These are phyloP conservation scores for Venturia aucupariae DNA, from an alignment of 2,329 filamentous ascomycete genomes.

Conservation along the genomic window DNA sequence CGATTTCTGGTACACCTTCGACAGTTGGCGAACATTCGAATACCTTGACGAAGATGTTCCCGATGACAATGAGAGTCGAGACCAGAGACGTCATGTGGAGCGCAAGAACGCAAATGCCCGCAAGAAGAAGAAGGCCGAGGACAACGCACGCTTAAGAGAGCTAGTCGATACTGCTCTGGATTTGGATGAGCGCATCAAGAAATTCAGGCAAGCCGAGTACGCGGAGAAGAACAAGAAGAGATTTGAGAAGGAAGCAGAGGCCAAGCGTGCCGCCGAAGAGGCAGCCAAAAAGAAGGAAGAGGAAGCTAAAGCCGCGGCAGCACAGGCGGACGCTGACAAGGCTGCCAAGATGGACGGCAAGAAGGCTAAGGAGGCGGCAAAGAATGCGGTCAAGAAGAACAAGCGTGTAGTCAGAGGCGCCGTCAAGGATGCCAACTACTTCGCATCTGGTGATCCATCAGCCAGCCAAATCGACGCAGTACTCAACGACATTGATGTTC, in stretches of 20 bases:
- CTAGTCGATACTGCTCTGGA: constrained; percentile 79
- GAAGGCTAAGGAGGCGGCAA: constrained; percentile 97
- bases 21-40: constrained; percentile 95
- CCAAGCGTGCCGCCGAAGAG: constrained; percentile 79
- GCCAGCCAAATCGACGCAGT: constrained; percentile 72
- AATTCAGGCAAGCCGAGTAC: constrained; percentile 84
- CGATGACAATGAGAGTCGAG: constrained; percentile 96
- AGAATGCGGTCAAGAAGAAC: constrained; percentile 99
- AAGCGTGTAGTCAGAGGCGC: constrained; percentile 91
- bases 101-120: constrained; percentile 96
- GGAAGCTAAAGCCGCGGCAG: constrained; percentile 68
- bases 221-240: constrained; percentile 95
- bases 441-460: constrained; percentile 60
- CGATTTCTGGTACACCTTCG: constrained; percentile 99
- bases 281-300: constrained; percentile 75
- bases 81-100: constrained; percentile 97
- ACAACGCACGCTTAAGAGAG: constrained; percentile 81
- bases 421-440: constrained; percentile 98
- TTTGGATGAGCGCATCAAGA: constrained; percentile 91
- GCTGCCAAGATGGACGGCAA: constrained; percentile 71
- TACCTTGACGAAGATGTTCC: constrained; percentile 98
- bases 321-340: constrained; percentile 82
- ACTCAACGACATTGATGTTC: constrained; percentile 72
- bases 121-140: constrained; percentile 99
- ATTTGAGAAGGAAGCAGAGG: constrained; percentile 81